Conservation (phyloP, 495 filamentous ascomycete genomes). For the Melanomma pulvis-pyrius region DNA sequence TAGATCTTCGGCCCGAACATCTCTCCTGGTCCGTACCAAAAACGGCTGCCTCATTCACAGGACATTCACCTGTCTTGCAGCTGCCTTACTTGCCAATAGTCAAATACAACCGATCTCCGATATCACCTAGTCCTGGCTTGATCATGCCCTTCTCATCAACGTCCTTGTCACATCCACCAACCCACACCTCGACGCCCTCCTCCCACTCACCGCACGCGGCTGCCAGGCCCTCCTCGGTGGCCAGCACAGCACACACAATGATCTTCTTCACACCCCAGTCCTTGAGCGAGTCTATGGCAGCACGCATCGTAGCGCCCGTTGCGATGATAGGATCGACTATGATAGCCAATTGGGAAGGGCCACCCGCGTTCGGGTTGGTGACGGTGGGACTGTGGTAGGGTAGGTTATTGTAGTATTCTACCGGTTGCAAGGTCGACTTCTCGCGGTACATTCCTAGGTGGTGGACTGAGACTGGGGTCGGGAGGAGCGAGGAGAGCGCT, state of each 20-base stretch:
- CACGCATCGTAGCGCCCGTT: constrained; percentile 85
- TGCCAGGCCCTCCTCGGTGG: constrained; percentile 64
- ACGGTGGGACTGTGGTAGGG: constrained; percentile 63
- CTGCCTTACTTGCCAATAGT: constrained; percentile 77
- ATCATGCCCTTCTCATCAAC: constrained; percentile 83
- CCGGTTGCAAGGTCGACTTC: constrained; percentile 77
- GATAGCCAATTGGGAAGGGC: constrained; percentile 66
- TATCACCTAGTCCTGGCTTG: constrained; percentile 85
- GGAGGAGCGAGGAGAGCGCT: constrained; percentile 81
- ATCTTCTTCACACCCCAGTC: constrained; percentile 90
- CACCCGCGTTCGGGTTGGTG: constrained; percentile 45
- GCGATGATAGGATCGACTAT: constrained; percentile 92
- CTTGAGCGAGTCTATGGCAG: constrained; percentile 82
- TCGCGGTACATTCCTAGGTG: constrained; percentile 95
- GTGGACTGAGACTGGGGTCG: constrained; percentile 78
- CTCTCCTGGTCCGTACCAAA: background rate
- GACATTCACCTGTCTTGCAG: background rate
- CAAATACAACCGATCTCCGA: constrained; percentile 90
- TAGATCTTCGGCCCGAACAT: background rate
- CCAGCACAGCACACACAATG: constrained; percentile 76
- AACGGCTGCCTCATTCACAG: background rate
- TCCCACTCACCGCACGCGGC: constrained; percentile 73
- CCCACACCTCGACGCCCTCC: constrained; percentile 77
- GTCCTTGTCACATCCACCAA: constrained; percentile 75
- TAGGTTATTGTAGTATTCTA: constrained; percentile 99